phyloP scores from a whole-genome alignment of 179 eudicot species.

The Spinacia oleracea region DNA sequence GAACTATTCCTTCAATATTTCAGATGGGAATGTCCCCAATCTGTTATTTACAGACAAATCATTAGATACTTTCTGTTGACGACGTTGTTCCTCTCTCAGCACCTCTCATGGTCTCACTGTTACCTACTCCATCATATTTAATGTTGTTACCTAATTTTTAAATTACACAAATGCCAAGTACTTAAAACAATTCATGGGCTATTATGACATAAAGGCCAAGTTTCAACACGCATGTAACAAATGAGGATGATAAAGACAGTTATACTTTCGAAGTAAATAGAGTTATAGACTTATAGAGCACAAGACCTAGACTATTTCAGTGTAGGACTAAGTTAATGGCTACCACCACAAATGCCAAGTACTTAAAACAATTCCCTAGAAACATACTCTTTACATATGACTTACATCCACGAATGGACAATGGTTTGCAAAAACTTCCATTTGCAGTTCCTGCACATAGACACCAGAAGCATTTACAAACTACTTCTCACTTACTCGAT shows the following conservation, averaged over 20 bases:
- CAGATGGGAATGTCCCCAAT: too few species aligned
- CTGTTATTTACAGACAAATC: too few species aligned
- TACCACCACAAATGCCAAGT: not conserved
- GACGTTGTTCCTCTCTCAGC: too few species aligned
- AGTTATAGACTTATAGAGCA: too few species aligned
- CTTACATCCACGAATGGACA: too few species aligned
- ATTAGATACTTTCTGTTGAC: too few species aligned
- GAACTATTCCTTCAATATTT: too few species aligned
- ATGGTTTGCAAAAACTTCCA: constrained; percentile 12
- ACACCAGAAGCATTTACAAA: constrained; percentile 6
- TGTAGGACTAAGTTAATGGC: not conserved
- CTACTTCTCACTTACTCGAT: not conserved
- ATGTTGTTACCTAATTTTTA: not conserved
- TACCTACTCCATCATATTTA: too few species aligned
- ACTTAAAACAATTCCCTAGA: constrained; percentile 3
- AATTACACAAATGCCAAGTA: not conserved
- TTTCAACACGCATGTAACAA: not conserved
- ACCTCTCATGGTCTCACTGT: too few species aligned
- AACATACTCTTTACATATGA: not conserved
- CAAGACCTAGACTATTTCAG: not conserved
- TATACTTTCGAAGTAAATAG: too few species aligned
- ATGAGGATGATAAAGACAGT: not conserved
- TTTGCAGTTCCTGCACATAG: constrained; percentile 14
- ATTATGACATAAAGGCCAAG: not conserved
- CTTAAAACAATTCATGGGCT: not conserved